Base-by-base conservation (phyloP, 306 rosid genomes). In the Canavalia ensiformis region DNA sequence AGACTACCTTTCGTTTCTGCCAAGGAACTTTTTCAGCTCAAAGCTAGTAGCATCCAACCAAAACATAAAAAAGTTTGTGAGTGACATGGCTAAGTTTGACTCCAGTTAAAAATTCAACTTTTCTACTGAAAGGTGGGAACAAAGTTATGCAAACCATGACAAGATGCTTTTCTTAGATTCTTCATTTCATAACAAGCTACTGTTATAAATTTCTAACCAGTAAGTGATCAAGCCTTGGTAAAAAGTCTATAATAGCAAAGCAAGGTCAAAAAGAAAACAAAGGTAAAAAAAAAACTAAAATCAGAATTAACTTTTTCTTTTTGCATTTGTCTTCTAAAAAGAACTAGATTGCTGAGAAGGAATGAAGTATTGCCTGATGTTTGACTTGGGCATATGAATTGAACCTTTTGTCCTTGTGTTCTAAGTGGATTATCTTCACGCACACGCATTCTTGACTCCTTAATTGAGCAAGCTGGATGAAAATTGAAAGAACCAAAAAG, bases 341-440 rank as follows among this genome's bases (percentile, higher is more conserved):
- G 55, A 60, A 81, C 56, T 75, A 71, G 28, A 67, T 62, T 60
- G 62, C 68, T 80, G 71, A 70, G 46, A 85, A 56, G 63, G 76
- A 72, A 84, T 50, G 39, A 82, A 81, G 83, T 41, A 37, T 80
- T 91, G 75, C 98, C 97, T 88, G 98, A 80, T 86, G 77, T 81
- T 82, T 80, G 86, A 79, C 39, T 82, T 51, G 86, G 54, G 87
- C 79, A 85, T 59, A 37, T 72, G 69, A 91, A 88, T 13, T 83
- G 91, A 73, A 66, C 80, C 91, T 85, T 76, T 72, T 86, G 87
- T 28, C 86, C 78, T 72, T 86, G 87, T 28, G 82, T 70, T 79
- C 85, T 77, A 74, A 69, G 76, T 52, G 89, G 72, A 77, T 71
- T 80, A 59, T 87, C 90, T 79, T 81, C 87, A 68, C 59, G 65